Base-by-base conservation (phyloP, 768 basidiomycete species). In the Mycena albidolilacea region DNA sequence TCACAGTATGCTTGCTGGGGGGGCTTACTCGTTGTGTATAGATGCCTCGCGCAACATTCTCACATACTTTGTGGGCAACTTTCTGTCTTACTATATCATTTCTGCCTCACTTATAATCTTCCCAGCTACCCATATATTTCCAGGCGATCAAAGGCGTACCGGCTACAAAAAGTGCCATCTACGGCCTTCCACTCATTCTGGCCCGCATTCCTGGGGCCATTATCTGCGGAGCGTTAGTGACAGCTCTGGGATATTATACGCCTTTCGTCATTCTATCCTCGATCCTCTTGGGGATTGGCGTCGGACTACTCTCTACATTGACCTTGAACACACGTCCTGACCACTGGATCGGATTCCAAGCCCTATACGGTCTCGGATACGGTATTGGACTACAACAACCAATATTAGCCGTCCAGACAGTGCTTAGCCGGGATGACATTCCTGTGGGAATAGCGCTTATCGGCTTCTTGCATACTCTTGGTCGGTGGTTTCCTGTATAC, bases 121-220 rank as follows among this genome's bases (percentile, higher is more conserved):
- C 50, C 11, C 21, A 52, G 50, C 50, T 52, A n/a, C 50, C 50
- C 17, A 64, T 77, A 17, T 74, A 71, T 38, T 74, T 73, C 68
- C 86, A 86, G 72, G 46, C 84, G 0, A 82, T 82, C 77, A 84
- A 83, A 55, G 83, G 80, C 9, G 78, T 75, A 9, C 78, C 81
- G 4, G 82, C 87, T 0, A 72, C 64, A 6, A 46, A 61, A n/a
- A 58, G 57, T 1, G 52, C 62, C 7, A 65, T 71, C 48, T 70
- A 84, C 52, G 69, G 80, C 11, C 82, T 89, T 44, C 75, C 83
- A 2, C 64, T 84, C 57, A 78, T 83, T 5, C 78, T 85, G 69
- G 70, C 83, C 14, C 75, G 84, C 23, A 85, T 86, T 0, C 82
- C 85, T 2, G 58, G 80, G n/a, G 81, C 85, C 2, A 79, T 89